Conservation (phyloP, 345 rosid genomes). For the Ricinus communis region DNA sequence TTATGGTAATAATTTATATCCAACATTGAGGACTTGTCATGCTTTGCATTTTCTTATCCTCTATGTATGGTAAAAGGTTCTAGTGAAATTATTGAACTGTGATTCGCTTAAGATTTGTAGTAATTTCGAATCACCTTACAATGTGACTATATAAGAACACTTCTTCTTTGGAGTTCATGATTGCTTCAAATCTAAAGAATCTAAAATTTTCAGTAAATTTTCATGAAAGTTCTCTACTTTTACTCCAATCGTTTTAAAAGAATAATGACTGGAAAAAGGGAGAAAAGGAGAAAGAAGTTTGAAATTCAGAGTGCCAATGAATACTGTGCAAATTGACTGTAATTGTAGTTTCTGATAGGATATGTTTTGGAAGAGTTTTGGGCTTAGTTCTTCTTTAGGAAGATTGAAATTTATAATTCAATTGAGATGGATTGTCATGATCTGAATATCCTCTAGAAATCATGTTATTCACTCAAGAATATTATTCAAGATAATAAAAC, state of each 20-base stretch:
- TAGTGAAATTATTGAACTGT: background rate
- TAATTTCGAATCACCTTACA: background rate
- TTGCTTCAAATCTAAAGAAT: too few relatives aligned
- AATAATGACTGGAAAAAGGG: background rate
- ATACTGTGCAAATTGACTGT: background rate
- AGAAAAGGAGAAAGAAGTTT: background rate
- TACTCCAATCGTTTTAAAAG: background rate
- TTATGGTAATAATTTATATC: background rate
- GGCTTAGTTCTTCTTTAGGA: background rate
- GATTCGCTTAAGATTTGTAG: background rate
- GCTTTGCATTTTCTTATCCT: slow-evolving; percentile 1
- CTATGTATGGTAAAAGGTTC: too few relatives aligned
- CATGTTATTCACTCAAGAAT: background rate
- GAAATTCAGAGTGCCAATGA: background rate
- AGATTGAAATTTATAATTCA: background rate
- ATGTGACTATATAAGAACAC: background rate
- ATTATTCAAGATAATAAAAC: background rate
- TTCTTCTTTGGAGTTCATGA: background rate
- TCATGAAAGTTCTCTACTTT: background rate
- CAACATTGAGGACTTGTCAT: background rate
- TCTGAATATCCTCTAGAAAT: background rate
- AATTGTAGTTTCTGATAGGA: background rate
- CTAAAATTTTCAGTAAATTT: background rate
- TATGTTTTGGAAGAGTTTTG: background rate
- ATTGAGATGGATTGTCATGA: background rate